Conservation (phyloP, 331 rosid species). For the Acacia pycnantha region DNA sequence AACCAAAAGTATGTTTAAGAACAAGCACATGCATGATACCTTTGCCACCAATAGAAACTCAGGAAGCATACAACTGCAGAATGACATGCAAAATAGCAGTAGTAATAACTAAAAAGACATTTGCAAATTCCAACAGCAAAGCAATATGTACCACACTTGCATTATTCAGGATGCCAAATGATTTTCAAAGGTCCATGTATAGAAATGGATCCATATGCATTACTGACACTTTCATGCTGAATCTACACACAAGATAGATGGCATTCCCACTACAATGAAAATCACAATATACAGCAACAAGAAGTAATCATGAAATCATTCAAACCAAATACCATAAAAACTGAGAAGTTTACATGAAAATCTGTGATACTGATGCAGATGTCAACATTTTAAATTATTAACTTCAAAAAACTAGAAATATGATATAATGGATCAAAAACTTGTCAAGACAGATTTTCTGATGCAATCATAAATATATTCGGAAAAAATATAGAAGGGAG, state of each 20-base stretch:
- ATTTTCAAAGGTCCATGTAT: background rate
- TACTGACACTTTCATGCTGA: background rate
- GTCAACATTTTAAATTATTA: background rate
- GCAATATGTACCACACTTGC: background rate
- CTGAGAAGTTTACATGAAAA: background rate
- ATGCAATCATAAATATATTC: constrained; percentile 5
- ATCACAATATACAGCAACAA: background rate
- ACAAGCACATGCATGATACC: constrained; percentile 3
- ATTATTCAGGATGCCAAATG: background rate
- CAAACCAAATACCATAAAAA: background rate
- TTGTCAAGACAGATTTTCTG: background rate
- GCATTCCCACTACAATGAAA: background rate
- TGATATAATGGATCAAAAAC: background rate
- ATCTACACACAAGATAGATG: background rate
- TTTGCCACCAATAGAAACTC: constrained; percentile 1
- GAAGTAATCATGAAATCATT: background rate
- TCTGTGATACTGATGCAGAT: background rate
- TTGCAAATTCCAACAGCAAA: constrained; percentile 5
- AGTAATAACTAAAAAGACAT: background rate
- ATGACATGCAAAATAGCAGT: constrained; percentile 13
- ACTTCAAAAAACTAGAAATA: background rate
- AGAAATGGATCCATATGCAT: background rate
- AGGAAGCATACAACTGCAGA: constrained; percentile 11
- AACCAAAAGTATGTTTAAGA: background rate
- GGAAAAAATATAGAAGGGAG: background rate